These are phyloP conservation scores for Rhodotorula sp. DNA, from an alignment of 1,284 basidiomycete species.

Conservation along the genomic window DNA sequence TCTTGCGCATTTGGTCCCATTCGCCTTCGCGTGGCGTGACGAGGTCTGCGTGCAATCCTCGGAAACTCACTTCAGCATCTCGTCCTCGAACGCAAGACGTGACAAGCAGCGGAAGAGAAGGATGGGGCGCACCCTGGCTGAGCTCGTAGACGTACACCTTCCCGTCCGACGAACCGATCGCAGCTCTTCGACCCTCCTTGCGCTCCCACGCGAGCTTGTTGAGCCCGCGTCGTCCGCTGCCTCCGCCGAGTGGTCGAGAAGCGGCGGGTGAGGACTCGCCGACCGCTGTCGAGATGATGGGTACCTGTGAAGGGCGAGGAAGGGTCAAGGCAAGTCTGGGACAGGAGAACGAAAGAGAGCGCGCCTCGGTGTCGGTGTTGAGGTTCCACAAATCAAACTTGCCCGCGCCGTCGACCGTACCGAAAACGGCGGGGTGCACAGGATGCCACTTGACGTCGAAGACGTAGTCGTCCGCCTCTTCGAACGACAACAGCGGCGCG, in stretches of 20 bases:
- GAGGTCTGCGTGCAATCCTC: constrained; percentile 11
- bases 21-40: constrained; percentile 32
- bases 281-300: constrained; percentile 66
- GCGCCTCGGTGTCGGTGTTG: constrained; percentile 87
- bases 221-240: constrained; percentile 69
- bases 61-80: not conserved
- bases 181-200: constrained; percentile 77
- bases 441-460: constrained; percentile 99
- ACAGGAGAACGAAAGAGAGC: constrained; percentile 40
- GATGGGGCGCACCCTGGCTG: constrained; percentile 15
- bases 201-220: constrained; percentile 95
- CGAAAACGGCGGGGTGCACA: constrained; percentile 88
- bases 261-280: constrained; percentile 6
- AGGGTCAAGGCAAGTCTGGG: too few relatives aligned
- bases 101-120: not conserved
- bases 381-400: constrained; percentile 96
- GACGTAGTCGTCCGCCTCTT: constrained; percentile 97
- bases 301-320: constrained; percentile 60
- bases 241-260: not conserved
- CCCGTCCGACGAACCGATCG: constrained; percentile 87
- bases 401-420: constrained; percentile 87
- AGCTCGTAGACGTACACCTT: constrained; percentile 90
- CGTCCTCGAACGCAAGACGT: not conserved
- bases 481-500: constrained; percentile 80
- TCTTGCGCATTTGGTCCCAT: constrained; percentile 39